phyloP scores from a whole-genome alignment of 345 rosid species.

The Draba incana region DNA sequence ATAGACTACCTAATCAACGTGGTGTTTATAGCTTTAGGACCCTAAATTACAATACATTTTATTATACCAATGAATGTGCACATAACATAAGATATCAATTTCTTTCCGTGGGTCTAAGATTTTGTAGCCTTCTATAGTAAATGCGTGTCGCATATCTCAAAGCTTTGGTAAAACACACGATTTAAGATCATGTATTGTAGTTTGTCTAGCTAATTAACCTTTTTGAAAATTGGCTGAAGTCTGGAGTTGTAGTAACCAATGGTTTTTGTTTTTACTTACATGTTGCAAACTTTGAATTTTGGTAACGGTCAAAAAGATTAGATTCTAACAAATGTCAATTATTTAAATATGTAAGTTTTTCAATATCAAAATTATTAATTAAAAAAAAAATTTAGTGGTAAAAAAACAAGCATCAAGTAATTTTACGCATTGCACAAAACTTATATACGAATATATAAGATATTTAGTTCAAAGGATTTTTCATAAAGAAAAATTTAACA shows the following conservation, averaged over 20 bases:
- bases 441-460: no score
- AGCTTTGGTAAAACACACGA: conserved; percentile 13
- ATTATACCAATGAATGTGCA: conserved; percentile 22
- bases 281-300: not conserved
- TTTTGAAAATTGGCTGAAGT: not conserved
- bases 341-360: no score
- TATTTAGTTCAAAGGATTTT: no score
- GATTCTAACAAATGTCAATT: no score
- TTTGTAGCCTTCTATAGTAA: conserved; percentile 36
- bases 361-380: no score
- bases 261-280: not conserved
- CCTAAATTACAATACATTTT: conserved; percentile 26
- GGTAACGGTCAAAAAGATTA: not conserved
- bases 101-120: conserved; percentile 41
- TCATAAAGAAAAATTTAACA: no score
- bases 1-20: conserved; percentile 26
- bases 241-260: not conserved
- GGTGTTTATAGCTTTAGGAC: conserved; percentile 8
- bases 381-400: no score
- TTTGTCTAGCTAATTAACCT: conserved; percentile 6
- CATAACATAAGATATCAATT: conserved; percentile 31
- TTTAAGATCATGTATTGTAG: not conserved
- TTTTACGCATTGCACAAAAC: no score
- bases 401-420: no score
- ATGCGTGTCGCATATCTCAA: conserved; percentile 26